phyloP scores from a whole-genome alignment of 805 yeast species.

The Ogataea zsoltii region DNA sequence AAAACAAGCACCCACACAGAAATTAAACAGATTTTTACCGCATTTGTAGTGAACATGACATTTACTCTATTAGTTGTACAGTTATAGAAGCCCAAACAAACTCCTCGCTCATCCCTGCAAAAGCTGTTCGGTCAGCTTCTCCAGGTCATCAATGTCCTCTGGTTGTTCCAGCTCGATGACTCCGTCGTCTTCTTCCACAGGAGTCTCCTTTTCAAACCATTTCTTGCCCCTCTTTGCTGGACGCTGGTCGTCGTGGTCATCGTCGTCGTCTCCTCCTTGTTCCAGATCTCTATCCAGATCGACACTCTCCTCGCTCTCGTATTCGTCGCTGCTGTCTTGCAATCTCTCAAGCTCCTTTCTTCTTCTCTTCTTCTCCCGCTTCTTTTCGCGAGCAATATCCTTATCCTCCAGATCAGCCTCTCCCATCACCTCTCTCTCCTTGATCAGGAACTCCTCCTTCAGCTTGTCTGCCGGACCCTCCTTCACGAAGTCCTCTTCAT shows the following conservation, averaged over 20 bases:
- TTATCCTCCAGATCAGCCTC: conserved; percentile 79
- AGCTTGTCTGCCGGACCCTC: conserved; percentile 65
- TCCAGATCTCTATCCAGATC: conserved; percentile 28
- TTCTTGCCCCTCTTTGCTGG: conserved; percentile 41
- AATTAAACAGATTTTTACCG: too few relatives aligned
- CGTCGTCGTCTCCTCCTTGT: conserved; percentile 38
- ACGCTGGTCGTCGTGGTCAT: too few relatives aligned
- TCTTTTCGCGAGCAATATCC: conserved; percentile 69
- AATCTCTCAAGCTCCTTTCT: conserved; percentile 76
- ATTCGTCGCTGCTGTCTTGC: conserved; percentile 35
- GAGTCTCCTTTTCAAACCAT: conserved; percentile 48
- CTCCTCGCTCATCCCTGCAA: conserved; percentile 28
- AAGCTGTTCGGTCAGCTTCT: conserved; percentile 70
- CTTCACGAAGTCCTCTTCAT: conserved; percentile 80
- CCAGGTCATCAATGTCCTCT: conserved; percentile 89
- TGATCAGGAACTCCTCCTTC: conserved; percentile 62
- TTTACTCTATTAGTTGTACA: too few relatives aligned
- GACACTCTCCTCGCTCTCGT: conserved; percentile 26
- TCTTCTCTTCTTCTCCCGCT: conserved; percentile 84
- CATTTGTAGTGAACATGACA: too few relatives aligned
- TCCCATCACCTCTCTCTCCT: conserved; percentile 70
- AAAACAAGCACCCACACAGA: too few relatives aligned
- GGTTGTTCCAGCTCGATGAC: conserved; percentile 84
- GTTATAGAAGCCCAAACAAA: too few relatives aligned
- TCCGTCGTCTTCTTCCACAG: conserved; percentile 28